Evolutionary conservation across 306 rosid species (phyloP), one percentile per base, ranked within the genome.

Genomic region (Canavalia ensiformis): DNA sequence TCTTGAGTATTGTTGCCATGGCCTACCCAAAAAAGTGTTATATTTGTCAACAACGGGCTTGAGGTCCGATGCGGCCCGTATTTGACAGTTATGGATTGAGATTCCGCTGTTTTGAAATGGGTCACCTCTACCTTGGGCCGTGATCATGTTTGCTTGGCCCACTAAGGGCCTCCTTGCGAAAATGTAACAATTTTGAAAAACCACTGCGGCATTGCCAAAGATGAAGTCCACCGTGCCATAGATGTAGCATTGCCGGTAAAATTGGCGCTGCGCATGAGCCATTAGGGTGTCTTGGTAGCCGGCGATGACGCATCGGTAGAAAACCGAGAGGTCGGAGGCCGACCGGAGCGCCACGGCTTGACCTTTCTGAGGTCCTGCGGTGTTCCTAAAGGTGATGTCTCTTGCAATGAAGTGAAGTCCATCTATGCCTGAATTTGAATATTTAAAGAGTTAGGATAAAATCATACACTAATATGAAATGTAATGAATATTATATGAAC

Each of bases 211-310:
- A 1, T 95, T 91, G 1, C 98, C 98, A 18, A 95, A 95, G 1
- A 95, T 92, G 81, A 95, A 88, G 75, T 95, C 98, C 1, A 95
- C 74, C 2, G 98, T 92, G 76, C 98, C 98, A 1, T 84, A 95
- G 37, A 95, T 85, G 84, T 88, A 89, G 8, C 98, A 91, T 66
- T 85, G 87, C 57, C 86, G 80, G 56, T 90, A 94, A 75, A 92
- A 94, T 82, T 94, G 98, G 6, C 98, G 88, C 4, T 94, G 98
- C 1, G 98, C 93, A 6, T 92, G 94, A 51, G 84, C 92, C 92
- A 94, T 88, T 7, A 94, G 92, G 0, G 97, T 94, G 90, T 94
- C 98, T 92, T 94, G 98, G 76, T 90, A 92, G 1, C 98, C 98
- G 0, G 54, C 8, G n/a, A 94, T 82, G 82, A 75, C 71, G 3